Base-by-base conservation (phyloP, 2,329 filamentous ascomycete genomes). In the Pyrenophora teres region DNA sequence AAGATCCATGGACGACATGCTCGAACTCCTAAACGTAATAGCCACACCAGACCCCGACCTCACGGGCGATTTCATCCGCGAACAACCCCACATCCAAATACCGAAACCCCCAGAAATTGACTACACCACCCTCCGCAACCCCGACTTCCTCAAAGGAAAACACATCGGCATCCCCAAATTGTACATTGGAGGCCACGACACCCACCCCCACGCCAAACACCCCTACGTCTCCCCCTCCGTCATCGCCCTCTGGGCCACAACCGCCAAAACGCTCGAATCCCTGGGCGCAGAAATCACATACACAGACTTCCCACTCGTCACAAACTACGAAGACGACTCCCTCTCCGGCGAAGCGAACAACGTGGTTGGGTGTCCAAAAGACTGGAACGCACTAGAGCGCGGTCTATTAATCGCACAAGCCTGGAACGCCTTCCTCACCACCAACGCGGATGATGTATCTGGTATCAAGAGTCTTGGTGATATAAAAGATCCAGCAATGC, bases 11-110 rank as follows among this genome's bases (percentile, higher is more conserved):
- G 52, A 65, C 2, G 82, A 85, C 60, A 69, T 85, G 65, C 70
- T 83, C 8, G 62, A 67, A 0, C 58, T 85, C 0, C 68, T 85
- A 0, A 75, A 81, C 38, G 75, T 82, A 6, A 71, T 84, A 43
- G 76, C 73, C 0, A 70, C 64, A 0, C 65, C 76, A 0, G 82
- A 85, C 52, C 13, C 62, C 2, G 66, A 72, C 3, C 69, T 69
- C 0, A 45, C 56, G 3, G 77, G 80, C 1, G 82, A 85, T 53
- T 85, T 85, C 57, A 85, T 82, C 77, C 72, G 80, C 3, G 73
- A 78, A 13, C 82, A 86, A 49, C 67, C 65, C 0, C 76, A 76
- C 42, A 68, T 84, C 0, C 35, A 69, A 1, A 60, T 84, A 1
- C 75, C 77, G 0, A 64, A 66, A 9, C 58, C 69, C 9, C 57